phyloP scores from a whole-genome alignment of 257 asterid genomes.

The Salvia miltiorrhiza region DNA sequence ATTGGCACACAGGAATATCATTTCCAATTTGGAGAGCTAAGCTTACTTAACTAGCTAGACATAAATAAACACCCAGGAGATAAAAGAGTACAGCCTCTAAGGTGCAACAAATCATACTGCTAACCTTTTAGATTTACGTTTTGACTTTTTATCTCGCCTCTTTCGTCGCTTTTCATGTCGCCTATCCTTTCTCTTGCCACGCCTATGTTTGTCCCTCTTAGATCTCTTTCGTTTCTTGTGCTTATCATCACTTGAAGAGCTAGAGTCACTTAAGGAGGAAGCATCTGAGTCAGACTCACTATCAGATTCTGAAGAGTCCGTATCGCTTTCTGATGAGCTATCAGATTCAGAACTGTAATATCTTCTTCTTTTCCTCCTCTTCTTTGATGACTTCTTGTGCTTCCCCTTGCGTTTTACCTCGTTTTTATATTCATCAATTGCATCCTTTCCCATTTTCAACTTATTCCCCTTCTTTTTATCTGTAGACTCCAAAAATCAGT shows the following conservation, averaged over 20 bases:
- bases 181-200: slow-evolving; percentile 64
- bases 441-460: slow-evolving; percentile 40
- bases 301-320: slow-evolving; percentile 83
- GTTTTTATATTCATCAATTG: slow-evolving; percentile 35
- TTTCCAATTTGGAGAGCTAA: background rate
- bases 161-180: slow-evolving; percentile 73
- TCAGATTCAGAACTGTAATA: slow-evolving; percentile 85
- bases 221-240: slow-evolving; percentile 88
- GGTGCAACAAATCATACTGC: background rate
- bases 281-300: slow-evolving; percentile 61
- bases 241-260: slow-evolving; percentile 77
- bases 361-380: slow-evolving; percentile 71
- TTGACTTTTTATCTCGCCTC: slow-evolving; percentile 76
- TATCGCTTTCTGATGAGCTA: slow-evolving; percentile 65
- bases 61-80: background rate
- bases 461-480: slow-evolving; percentile 45
- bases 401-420: slow-evolving; percentile 58
- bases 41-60: background rate
- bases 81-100: background rate
- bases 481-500: slow-evolving; percentile 26
- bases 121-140: slow-evolving; percentile 77
- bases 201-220: slow-evolving; percentile 66
- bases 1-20: background rate
- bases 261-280: slow-evolving; percentile 71
- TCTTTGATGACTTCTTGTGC: slow-evolving; percentile 77